Evolutionary conservation across 352 stramenopile species (phyloP).

Genomic region (Globisporangium spinosum): DNA sequence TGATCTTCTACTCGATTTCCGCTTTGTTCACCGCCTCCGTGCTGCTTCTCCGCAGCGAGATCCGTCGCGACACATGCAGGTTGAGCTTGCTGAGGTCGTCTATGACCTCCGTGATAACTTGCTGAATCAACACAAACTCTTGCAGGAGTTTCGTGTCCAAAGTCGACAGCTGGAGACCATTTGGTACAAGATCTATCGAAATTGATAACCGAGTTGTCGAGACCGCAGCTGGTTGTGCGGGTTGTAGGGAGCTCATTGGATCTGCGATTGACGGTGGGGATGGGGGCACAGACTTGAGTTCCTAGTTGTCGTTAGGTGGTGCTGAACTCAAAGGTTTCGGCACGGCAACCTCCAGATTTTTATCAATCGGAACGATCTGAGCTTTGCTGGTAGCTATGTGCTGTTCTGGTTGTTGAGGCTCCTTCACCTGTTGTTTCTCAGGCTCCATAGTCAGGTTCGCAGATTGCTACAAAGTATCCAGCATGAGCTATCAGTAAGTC

Average conservation of each 20-base stretch:
- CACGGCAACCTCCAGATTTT: neutral
- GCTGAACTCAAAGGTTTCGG: neutral
- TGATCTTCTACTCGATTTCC: conserved; percentile 28
- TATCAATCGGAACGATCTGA: neutral
- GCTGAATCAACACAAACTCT: conserved; percentile 12
- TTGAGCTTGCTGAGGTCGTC: conserved; percentile 11
- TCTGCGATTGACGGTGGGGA: neutral
- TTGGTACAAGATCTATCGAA: neutral
- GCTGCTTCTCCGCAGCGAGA: conserved; percentile 10
- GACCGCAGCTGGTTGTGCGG: neutral
- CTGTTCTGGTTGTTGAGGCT: neutral
- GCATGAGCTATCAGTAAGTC: too few relatives aligned
- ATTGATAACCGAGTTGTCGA: neutral
- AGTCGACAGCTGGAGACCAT: neutral
- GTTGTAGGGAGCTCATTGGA: neutral
- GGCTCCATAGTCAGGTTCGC: conserved; percentile 9
- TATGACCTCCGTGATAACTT: conserved; percentile 1
- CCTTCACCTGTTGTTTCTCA: neutral
- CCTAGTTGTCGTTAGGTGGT: neutral
- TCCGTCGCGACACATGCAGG: neutral
- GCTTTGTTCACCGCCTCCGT: conserved; percentile 5
- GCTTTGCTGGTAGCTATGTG: neutral
- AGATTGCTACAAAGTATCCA: conserved; percentile 17
- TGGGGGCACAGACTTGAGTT: neutral
- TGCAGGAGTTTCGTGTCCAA: neutral